Evolutionary conservation across 331 rosid species (phyloP).

Genomic region (Ulmus americana): DNA sequence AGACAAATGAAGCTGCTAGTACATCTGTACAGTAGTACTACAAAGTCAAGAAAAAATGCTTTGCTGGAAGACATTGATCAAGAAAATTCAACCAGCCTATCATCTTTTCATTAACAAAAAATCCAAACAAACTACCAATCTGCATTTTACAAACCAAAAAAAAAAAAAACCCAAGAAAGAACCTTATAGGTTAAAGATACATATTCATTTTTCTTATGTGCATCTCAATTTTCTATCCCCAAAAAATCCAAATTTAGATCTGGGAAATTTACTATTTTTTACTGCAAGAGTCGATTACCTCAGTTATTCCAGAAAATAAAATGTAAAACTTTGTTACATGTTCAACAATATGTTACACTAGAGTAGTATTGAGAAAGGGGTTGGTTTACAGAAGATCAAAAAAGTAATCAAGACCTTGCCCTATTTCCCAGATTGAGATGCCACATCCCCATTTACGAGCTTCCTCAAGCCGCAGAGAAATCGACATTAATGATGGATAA

Average conservation of each 20-base stretch:
- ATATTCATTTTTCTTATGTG: too few relatives aligned
- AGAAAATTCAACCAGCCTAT: too few relatives aligned
- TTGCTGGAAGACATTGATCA: too few relatives aligned
- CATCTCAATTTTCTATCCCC: too few relatives aligned
- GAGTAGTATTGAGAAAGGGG: not conserved
- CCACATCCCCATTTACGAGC: slow-evolving; percentile 84
- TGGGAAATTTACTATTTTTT: too few relatives aligned
- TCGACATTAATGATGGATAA: slow-evolving; percentile 81
- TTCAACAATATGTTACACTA: slow-evolving; percentile 5
- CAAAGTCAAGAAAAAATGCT: not conserved
- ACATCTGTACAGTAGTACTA: slow-evolving; percentile 10
- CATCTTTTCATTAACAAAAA: not conserved
- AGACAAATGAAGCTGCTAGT: slow-evolving; percentile 1
- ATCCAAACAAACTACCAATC: too few relatives aligned
- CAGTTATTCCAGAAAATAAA: too few relatives aligned
- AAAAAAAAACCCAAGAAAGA: too few relatives aligned
- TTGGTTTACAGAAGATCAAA: slow-evolving; percentile 51
- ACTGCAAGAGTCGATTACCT: too few relatives aligned
- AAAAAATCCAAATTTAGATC: too few relatives aligned
- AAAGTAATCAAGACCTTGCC: slow-evolving; percentile 96
- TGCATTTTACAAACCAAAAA: too few relatives aligned
- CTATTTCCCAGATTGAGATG: slow-evolving; percentile 94
- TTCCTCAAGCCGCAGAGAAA: slow-evolving; percentile 69
- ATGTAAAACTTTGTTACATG: not conserved
- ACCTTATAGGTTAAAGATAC: too few relatives aligned